These are phyloP conservation scores for Zygoascus hellenicus DNA, from an alignment of 1,139 yeast genomes.

Conservation along the genomic window DNA sequence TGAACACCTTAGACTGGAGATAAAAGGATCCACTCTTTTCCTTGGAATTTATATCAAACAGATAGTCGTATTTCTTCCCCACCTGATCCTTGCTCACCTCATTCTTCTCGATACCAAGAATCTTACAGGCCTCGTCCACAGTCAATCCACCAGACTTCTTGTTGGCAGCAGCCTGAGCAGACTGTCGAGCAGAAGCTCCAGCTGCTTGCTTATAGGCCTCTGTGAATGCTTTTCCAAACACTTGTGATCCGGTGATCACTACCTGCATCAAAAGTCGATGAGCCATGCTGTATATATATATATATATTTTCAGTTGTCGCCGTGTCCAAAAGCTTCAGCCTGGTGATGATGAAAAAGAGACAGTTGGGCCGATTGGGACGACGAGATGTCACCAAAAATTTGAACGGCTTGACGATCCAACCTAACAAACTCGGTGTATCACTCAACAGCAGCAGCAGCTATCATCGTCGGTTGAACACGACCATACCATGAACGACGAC, in stretches of 20 bases:
- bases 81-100: constrained; percentile 54
- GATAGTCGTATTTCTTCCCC: constrained; percentile 69
- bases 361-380: no score
- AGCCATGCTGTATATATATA: constrained; percentile 44
- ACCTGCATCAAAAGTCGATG: constrained; percentile 88
- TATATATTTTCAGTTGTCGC: neutral
- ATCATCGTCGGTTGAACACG: neutral
- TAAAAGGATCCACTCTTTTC: constrained; percentile 94
- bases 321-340: neutral
- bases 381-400: neutral
- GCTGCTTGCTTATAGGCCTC: constrained; percentile 98
- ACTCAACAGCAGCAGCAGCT: neutral
- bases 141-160: constrained; percentile 74
- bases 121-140: constrained; percentile 86
- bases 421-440: neutral
- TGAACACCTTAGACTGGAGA: constrained; percentile 82
- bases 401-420: neutral
- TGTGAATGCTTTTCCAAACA: constrained; percentile 92
- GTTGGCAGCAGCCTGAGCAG: constrained; percentile 53
- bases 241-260: constrained; percentile 89
- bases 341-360: neutral
- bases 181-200: constrained; percentile 66
- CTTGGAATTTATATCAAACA: constrained; percentile 83
- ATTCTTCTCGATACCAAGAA: constrained; percentile 64
- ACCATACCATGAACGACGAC: constrained; percentile 12